Percentiles rank a stretch among this genome's conserved stretches.
These are phyloP conservation scores for Achaetomiella virescens DNA, from an alignment of 495 filamentous ascomycete species.

Conservation along the genomic window DNA sequence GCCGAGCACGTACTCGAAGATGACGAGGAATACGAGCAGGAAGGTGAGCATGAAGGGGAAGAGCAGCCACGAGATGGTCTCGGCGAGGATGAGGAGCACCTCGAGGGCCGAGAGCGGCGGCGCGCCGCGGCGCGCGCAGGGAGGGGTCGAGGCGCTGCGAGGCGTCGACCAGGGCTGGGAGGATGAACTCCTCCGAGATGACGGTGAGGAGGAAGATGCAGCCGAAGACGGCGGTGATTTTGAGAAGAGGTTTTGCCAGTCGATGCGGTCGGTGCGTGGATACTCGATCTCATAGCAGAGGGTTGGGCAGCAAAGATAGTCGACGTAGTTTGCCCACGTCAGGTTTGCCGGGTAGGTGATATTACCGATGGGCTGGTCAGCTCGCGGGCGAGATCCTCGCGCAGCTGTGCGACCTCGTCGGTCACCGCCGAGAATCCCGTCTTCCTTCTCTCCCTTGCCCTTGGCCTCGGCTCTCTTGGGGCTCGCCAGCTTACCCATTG, in stretches of 20 bases:
- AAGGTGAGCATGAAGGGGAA: slow-evolving; percentile 98
- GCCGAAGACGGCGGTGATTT: slow-evolving; percentile 85
- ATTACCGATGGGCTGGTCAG: slow-evolving; percentile 78
- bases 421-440: slow-evolving; percentile 32
- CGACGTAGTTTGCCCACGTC: slow-evolving; percentile 69
- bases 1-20: slow-evolving; percentile 94
- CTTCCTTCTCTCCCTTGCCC: slow-evolving; percentile 34
- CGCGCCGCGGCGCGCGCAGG: slow-evolving; percentile 9
- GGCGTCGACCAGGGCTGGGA: slow-evolving; percentile 80
- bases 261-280: slow-evolving; percentile 64
- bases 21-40: slow-evolving; percentile 88
- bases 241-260: slow-evolving; percentile 82
- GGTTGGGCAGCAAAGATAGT: slow-evolving; percentile 89
- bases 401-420: slow-evolving; percentile 56
- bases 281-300: slow-evolving; percentile 98
- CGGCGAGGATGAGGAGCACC: slow-evolving; percentile 69
- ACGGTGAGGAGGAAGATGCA: slow-evolving; percentile 93
- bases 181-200: slow-evolving; percentile 90
- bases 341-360: slow-evolving; percentile 90
- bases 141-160: slow-evolving; percentile 52
- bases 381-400: slow-evolving; percentile 85
- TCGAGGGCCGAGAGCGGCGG: slow-evolving; percentile 53
- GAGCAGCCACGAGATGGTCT: slow-evolving; percentile 88
- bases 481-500: slow-evolving; percentile 35
- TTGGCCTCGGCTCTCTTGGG: slow-evolving; percentile 34